phyloP scores from a whole-genome alignment of 352 stramenopile species.

The Lagenidium giganteum region DNA sequence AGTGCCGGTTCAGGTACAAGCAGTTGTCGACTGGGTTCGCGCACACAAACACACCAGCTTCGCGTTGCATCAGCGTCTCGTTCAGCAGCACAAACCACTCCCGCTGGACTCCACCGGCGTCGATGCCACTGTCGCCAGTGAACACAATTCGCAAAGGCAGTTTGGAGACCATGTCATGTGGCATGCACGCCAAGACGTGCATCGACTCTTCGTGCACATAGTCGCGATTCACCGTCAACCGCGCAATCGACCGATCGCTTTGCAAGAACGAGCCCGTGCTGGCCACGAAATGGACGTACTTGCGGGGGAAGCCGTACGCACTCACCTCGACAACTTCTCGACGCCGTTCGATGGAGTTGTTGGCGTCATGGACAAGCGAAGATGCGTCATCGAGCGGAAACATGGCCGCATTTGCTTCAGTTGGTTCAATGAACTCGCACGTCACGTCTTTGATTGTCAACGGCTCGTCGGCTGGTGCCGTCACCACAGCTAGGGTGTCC shows the following conservation, averaged over 20 bases:
- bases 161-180: slow-evolving; percentile 45
- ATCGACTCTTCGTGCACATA: slow-evolving; percentile 31
- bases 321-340: too few relatives aligned
- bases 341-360: too few relatives aligned
- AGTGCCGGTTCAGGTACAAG: slow-evolving; percentile 25
- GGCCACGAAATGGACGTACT: slow-evolving; percentile 34
- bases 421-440: not conserved
- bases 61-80: slow-evolving; percentile 39
- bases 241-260: slow-evolving; percentile 10
- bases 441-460: too few relatives aligned
- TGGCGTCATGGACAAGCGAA: too few relatives aligned
- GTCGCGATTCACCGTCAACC: slow-evolving; percentile 21
- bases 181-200: slow-evolving; percentile 37
- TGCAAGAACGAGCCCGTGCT: slow-evolving; percentile 17
- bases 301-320: slow-evolving; percentile 27
- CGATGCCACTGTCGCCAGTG: slow-evolving; percentile 68
- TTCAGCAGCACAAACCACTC: slow-evolving; percentile 87
- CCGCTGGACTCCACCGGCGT: slow-evolving; percentile 78
- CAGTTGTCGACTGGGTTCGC: slow-evolving; percentile 45
- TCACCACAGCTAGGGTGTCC: too few relatives aligned
- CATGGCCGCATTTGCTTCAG: slow-evolving; percentile 1
- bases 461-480: too few relatives aligned
- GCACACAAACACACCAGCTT: slow-evolving; percentile 45
- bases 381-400: too few relatives aligned
- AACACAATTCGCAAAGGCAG: slow-evolving; percentile 79